Evolutionary conservation across 2,329 filamentous ascomycete species (phyloP), one percentile per base, ranked within the genome.

Genomic region (Fusarium gaditjirri): DNA sequence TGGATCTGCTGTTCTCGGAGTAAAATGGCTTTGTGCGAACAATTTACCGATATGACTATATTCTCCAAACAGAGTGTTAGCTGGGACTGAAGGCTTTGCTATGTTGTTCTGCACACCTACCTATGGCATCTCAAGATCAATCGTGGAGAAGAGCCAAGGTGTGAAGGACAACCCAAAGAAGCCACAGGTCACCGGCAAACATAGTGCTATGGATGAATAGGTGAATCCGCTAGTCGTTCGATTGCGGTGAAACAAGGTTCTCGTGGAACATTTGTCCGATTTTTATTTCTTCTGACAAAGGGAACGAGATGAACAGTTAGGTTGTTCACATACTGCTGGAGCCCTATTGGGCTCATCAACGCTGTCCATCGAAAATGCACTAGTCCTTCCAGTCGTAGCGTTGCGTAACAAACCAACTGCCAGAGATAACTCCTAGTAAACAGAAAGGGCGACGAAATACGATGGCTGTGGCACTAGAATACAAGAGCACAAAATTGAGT

Each of bases 221-320:
- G 62, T 33, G 47, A 44, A 43, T 68, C 29, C 39, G 61, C 60
- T 50, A 70, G 56, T 66, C 59, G 56, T 71, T 68, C 42, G 56
- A 69, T 56, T 55, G 68, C 53, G 58, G 54, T 41, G 68, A 57
- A 36, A 42, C 57, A 64, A 68, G 63, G 50, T 72, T 75, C 74
- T 74, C 66, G 61, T 58, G 68, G 66, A 75, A 77, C 71, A 77
- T 73, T 75, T 78, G 72, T 76, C 70, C 71, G 75, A 76, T 77
- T 78, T 78, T 78, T 79, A 78, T 77, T 78, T 75, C 68, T 74
- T 74, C 58, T 73, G 76, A 72, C 73, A 77, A 72, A 77, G 61
- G 70, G 72, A 75, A 73, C 70, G 65, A 57, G 68, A 76, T 65
- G 71, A 72, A 74, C 62, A 75, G 70, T 74, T 71, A 69, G 36